phyloP scores from a whole-genome alignment of 768 basidiomycete species.

The Boletus pseudo-olivaceus region DNA sequence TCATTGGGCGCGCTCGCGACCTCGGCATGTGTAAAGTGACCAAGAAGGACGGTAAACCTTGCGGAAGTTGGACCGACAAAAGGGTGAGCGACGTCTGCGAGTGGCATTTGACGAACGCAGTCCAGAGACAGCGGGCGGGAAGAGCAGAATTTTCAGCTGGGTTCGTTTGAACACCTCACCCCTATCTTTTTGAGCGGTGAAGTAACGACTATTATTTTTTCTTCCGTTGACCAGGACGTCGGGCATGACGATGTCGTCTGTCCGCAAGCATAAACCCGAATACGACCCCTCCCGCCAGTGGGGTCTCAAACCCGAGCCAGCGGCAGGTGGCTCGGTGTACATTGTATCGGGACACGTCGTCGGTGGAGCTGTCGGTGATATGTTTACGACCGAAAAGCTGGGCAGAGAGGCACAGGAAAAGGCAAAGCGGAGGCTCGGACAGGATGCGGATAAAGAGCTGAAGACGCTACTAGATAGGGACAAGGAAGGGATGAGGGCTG shows the following conservation, averaged over 20 bases:
- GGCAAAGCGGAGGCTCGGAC: constrained; percentile 58
- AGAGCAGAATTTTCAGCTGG: constrained; percentile 85
- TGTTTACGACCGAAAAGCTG: constrained; percentile 65
- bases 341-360: constrained; percentile 79
- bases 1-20: constrained; percentile 83
- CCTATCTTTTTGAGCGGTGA: not conserved
- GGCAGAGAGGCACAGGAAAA: constrained; percentile 80
- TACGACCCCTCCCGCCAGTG: constrained; percentile 73
- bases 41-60: constrained; percentile 76
- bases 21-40: constrained; percentile 79
- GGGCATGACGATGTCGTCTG: constrained; percentile 52
- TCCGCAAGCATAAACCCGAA: constrained; percentile 47
- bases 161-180: constrained; percentile 40
- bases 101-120: constrained; percentile 81
- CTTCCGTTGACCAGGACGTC: constrained; percentile 52
- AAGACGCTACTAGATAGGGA: constrained; percentile 60
- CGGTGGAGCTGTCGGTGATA: constrained; percentile 37
- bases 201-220: not conserved
- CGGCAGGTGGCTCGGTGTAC: constrained; percentile 56
- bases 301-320: constrained; percentile 62
- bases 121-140: constrained; percentile 67
- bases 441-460: constrained; percentile 60
- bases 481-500: constrained; percentile 62
- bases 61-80: constrained; percentile 90
- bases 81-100: constrained; percentile 86